These are phyloP conservation scores for Fusarium dimerum DNA, from an alignment of 2,329 filamentous ascomycete genomes.

Conservation along the genomic window DNA sequence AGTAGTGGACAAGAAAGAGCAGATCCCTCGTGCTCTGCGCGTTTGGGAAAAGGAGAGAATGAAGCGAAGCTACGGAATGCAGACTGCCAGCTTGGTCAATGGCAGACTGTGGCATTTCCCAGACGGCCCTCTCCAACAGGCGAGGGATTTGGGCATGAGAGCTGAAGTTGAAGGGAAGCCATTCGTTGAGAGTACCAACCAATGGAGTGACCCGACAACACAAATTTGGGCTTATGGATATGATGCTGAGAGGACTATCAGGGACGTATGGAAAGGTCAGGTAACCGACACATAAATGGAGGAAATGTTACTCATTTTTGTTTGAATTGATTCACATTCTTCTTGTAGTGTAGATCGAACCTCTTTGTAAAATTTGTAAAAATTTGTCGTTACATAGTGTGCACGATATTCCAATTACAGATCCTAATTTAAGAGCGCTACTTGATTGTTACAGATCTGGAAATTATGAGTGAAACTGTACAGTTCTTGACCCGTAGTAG, in stretches of 20 bases:
- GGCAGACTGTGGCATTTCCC: slow-evolving; percentile 48
- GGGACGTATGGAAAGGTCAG: too few relatives aligned
- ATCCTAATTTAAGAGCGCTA: too few relatives aligned
- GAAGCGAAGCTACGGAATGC: slow-evolving; percentile 39
- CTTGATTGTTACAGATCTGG: too few relatives aligned
- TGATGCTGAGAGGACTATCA: slow-evolving; percentile 39
- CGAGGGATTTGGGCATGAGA: slow-evolving; percentile 42
- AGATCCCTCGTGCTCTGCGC: slow-evolving; percentile 34
- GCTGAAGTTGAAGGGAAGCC: slow-evolving; percentile 40
- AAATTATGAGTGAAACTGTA: too few relatives aligned
- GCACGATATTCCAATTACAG: too few relatives aligned
- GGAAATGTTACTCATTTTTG: too few relatives aligned
- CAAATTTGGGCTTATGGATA: slow-evolving; percentile 51
- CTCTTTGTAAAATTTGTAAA: too few relatives aligned
- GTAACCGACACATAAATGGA: too few relatives aligned
- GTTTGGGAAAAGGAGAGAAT: slow-evolving; percentile 41
- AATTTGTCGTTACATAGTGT: too few relatives aligned
- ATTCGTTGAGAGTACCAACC: slow-evolving; percentile 44
- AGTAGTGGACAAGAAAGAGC: slow-evolving; percentile 22
- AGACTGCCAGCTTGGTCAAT: slow-evolving; percentile 47
- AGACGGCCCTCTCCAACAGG: slow-evolving; percentile 43
- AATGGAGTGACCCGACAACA: slow-evolving; percentile 49
- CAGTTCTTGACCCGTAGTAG: too few relatives aligned
- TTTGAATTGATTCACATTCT: too few relatives aligned
- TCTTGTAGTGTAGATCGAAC: too few relatives aligned